Evolutionary conservation across 768 basidiomycete genomes (phyloP).

Genomic region (Nidularia sp.): DNA sequence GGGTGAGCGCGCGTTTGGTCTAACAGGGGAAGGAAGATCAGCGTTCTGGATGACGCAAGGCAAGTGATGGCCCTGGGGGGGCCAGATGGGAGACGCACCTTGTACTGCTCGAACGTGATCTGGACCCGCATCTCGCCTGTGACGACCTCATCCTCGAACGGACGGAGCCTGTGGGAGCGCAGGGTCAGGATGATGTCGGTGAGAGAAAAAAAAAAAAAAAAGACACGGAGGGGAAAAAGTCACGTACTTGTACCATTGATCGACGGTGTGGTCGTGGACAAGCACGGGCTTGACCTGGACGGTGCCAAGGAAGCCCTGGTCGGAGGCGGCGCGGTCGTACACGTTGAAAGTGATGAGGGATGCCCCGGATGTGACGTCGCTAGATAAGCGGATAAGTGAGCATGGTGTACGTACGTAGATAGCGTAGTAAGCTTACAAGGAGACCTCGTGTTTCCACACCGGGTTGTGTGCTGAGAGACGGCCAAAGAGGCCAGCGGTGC

Average conservation of each 20-base stretch:
- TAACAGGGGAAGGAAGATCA: conserved; percentile 24
- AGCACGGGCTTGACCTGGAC: conserved; percentile 89
- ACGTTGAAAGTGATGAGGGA: conserved; percentile 85
- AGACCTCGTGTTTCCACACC: conserved; percentile 98
- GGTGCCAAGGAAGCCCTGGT: conserved; percentile 87
- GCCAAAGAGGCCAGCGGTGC: conserved; percentile 50
- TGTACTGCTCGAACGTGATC: conserved; percentile 87
- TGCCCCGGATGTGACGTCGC: conserved; percentile 90
- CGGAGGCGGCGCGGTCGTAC: conserved; percentile 81
- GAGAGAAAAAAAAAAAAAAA: conserved; percentile 8
- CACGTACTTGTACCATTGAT: conserved; percentile 95
- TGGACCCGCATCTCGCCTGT: conserved; percentile 94
- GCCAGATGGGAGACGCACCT: conserved; percentile 47
- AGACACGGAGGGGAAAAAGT: conserved; percentile 7
- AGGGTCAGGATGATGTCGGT: conserved; percentile 2
- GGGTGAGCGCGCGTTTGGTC: conserved; percentile 85
- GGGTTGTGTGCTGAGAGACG: conserved; percentile 80
- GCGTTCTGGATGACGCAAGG: conserved; percentile 1
- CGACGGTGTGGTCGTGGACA: conserved; percentile 90
- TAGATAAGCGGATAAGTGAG: conserved; percentile 24
- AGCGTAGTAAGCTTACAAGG: conserved; percentile 69
- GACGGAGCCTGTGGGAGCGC: conserved; percentile 51
- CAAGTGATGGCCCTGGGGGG: not conserved
- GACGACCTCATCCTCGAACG: conserved; percentile 77
- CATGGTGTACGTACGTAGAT: not conserved